Evolutionary conservation across 306 rosid genomes (phyloP).

Genomic region (Benincasa hispida): DNA sequence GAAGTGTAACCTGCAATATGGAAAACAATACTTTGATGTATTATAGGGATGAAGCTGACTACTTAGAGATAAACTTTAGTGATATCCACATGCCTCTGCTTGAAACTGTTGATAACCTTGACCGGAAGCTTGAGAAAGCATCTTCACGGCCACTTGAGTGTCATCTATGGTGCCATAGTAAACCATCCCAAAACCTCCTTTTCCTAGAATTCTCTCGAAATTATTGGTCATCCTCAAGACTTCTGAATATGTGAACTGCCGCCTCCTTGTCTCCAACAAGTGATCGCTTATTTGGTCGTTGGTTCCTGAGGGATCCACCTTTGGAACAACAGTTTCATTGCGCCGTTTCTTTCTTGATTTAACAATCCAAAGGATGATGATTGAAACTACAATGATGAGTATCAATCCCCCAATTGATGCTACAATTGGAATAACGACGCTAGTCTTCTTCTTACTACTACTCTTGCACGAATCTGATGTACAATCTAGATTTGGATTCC

Average conservation of each 20-base stretch:
- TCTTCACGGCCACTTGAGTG: conserved; percentile 50
- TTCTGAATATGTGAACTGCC: neutral
- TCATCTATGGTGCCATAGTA: conserved; percentile 21
- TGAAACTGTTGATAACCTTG: conserved; percentile 40
- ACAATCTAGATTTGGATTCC: neutral
- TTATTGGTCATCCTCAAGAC: conserved; percentile 18
- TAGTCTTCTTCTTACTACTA: neutral
- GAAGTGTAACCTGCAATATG: conserved; percentile 26
- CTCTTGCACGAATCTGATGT: neutral
- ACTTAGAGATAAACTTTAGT: neutral
- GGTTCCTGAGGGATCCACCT: neutral
- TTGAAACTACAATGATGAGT: neutral
- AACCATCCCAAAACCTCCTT: conserved; percentile 46
- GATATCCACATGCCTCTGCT: conserved; percentile 11
- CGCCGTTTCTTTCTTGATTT: neutral
- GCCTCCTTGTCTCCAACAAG: neutral
- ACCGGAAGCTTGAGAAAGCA: conserved; percentile 27
- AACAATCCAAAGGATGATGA: neutral
- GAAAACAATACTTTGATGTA: neutral
- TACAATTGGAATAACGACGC: neutral
- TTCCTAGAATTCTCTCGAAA: conserved; percentile 26
- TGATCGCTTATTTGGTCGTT: neutral
- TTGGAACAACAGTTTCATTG: neutral
- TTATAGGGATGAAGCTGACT: neutral
- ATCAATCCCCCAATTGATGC: conserved; percentile 1